Percentiles rank a stretch among this genome's conserved stretches.
phyloP scores from a whole-genome alignment of 768 basidiomycete genomes.

The Lactifluus rugatus region DNA sequence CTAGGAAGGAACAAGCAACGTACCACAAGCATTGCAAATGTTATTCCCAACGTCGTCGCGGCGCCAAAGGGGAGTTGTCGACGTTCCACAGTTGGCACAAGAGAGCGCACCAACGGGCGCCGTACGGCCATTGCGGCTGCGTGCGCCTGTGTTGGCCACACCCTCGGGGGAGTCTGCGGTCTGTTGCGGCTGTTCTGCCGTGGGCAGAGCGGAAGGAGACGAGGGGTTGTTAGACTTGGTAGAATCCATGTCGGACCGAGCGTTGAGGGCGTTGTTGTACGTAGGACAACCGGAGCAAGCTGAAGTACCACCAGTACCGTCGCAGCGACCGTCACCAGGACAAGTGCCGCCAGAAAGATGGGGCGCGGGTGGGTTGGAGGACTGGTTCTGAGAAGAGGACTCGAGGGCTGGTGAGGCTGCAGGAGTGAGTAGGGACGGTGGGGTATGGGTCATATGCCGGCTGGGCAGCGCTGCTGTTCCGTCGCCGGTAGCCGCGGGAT shows the following conservation, averaged over 20 bases:
- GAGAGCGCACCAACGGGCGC: conserved; percentile 61
- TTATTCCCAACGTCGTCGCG: conserved; percentile 86
- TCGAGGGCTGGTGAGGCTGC: conserved; percentile 27
- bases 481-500: conserved; percentile 26
- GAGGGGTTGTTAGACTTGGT: conserved; percentile 18
- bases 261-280: conserved; percentile 71
- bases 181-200: conserved; percentile 10
- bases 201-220: conserved; percentile 23
- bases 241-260: conserved; percentile 32
- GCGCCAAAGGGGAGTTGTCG: conserved; percentile 84
- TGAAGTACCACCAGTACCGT: conserved; percentile 90
- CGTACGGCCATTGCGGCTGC: conserved; percentile 20
- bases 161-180: conserved; percentile 16
- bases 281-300: conserved; percentile 96
- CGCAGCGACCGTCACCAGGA: conserved; percentile 95
- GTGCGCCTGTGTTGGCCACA: conserved; percentile 6
- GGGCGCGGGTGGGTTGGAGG: neutral
- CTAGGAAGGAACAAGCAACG: conserved; percentile 28
- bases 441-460: conserved; percentile 26
- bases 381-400: conserved; percentile 20
- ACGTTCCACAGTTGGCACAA: conserved; percentile 84
- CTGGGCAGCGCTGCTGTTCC: conserved; percentile 24
- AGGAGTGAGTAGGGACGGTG: conserved; percentile 26
- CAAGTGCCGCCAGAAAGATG: conserved; percentile 57
- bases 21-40: conserved; percentile 93